Evolutionary conservation across 179 eudicot species (phyloP), one percentile per base, ranked within the genome.

Genomic region (Silene noctiflora): DNA sequence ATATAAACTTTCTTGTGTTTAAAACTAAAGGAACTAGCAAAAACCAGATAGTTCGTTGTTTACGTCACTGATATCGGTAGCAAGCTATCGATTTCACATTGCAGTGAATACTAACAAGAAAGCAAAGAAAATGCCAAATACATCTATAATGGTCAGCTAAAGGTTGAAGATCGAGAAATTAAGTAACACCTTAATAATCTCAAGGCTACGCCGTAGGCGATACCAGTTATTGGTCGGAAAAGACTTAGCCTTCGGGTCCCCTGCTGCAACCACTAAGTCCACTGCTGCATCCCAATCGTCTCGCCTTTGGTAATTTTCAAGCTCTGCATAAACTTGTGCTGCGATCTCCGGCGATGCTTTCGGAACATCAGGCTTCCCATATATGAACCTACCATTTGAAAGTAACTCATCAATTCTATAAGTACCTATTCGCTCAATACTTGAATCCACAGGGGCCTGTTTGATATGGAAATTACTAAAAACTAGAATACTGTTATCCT

Each of bases 301-400:
- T 27, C 35, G 72, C 62, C 68, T 83, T 66, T 93, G 84, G 59
- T 87, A 85, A 71, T 82, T 80, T 67, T 86, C 90, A 76, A 93
- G 95, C 82, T 93, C 92, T n/a, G 88, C 81, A 71, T 81, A 71
- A 69, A 88, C 99, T 83, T 89, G 87, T 77, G 88, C 80, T 8
- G 88, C 48, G 73, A 90, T 81, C 73, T 91, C 90, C 20, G 22
- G 83, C 75, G 95, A 88, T 53, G 99, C 92, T 86, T 77, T 87
- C 72, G 99, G 99, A 58, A 91, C 98, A 89, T 89, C 90, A 74
- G 99, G 99, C 80, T 93, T 95, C 78, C 99, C 99, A 78, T 95
- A 95, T 53, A 93, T 84, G 81, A 87, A 95, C 98, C 99, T 95
- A 51, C 72, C 48, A 83, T 56, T 35, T 69, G 58, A 73, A 71